Percentiles rank a stretch among this genome's conserved stretches.
Conservation (phyloP, 2,329 filamentous ascomycete species). For the Neurospora crassa region DNA sequence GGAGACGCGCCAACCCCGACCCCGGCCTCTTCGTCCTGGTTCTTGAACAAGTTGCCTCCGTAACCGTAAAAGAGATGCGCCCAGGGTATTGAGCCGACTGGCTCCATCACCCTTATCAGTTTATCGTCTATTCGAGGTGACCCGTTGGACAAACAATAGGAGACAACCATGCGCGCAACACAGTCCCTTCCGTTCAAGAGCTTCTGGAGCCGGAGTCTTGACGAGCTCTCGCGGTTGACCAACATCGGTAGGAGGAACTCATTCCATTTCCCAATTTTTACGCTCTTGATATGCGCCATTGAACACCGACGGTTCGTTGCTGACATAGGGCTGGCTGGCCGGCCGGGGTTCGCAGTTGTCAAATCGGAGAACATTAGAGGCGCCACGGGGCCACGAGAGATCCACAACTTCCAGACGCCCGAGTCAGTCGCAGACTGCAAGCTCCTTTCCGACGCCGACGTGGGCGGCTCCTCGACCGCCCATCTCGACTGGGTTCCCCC, state of each 20-base stretch:
- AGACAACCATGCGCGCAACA: constrained; percentile 16
- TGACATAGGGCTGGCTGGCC: constrained; percentile 8
- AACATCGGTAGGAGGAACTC: constrained; percentile 37
- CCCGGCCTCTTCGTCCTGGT: neutral
- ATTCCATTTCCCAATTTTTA: neutral
- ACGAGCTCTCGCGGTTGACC: constrained; percentile 49
- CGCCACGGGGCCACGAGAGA: constrained; percentile 51
- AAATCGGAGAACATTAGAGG: constrained; percentile 60
- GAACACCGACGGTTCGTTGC: neutral
- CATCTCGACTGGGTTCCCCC: constrained; percentile 54
- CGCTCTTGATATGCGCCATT: neutral
- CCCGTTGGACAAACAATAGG: neutral
- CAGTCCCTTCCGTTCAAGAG: constrained; percentile 33
- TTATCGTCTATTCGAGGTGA: neutral
- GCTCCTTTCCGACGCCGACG: constrained; percentile 76
- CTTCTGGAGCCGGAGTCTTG: constrained; percentile 48
- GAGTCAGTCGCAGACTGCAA: constrained; percentile 49
- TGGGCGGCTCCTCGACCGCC: constrained; percentile 75
- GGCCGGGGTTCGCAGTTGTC: constrained; percentile 38
- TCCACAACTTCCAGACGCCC: constrained; percentile 52
- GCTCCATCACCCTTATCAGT: constrained; percentile 8
- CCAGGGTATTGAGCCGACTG: constrained; percentile 6
- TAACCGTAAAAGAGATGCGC: constrained; percentile 7
- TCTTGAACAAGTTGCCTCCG: neutral
- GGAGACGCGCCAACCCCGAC: neutral